Percentiles rank a stretch among this genome's conserved stretches.
phyloP scores from a whole-genome alignment of 2,329 filamentous ascomycete species.

The Graphilbum sp. region DNA sequence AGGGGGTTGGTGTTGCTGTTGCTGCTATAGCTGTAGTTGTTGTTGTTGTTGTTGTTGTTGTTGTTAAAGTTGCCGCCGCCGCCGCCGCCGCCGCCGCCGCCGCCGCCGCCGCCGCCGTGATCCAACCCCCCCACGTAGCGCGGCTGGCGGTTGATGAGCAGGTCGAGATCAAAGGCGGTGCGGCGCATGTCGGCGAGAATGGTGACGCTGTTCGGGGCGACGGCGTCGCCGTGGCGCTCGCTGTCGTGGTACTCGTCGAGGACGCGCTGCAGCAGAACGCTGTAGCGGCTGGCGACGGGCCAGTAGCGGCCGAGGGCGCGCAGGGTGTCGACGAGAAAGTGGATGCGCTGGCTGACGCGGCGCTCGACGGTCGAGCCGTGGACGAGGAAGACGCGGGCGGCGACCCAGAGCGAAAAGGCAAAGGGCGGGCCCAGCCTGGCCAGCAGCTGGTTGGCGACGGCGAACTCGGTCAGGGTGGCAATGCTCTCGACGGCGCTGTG shows the following conservation, averaged over 20 bases:
- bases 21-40: too few species aligned
- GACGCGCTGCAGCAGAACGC: conserved; percentile 61
- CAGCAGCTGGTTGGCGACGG: conserved; percentile 57
- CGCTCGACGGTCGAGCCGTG: conserved; percentile 83
- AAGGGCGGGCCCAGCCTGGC: conserved; percentile 77
- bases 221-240: conserved; percentile 55
- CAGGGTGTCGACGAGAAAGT: conserved; percentile 68
- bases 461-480: conserved; percentile 60
- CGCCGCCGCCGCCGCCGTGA: neutral
- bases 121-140: conserved; percentile 19
- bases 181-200: conserved; percentile 85
- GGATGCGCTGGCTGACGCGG: conserved; percentile 62
- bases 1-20: too few species aligned
- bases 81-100: conserved; percentile 3
- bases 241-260: conserved; percentile 74
- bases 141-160: conserved; percentile 73
- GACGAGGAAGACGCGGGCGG: conserved; percentile 70
- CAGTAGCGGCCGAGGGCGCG: conserved; percentile 68
- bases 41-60: too few species aligned
- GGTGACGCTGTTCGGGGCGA: conserved; percentile 67
- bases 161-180: conserved; percentile 79
- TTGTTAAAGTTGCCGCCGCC: neutral
- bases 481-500: conserved; percentile 73
- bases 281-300: conserved; percentile 75
- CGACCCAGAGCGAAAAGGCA: conserved; percentile 86